These are phyloP conservation scores for Cucumis melo DNA, from an alignment of 306 rosid genomes.

Conservation along the genomic window DNA sequence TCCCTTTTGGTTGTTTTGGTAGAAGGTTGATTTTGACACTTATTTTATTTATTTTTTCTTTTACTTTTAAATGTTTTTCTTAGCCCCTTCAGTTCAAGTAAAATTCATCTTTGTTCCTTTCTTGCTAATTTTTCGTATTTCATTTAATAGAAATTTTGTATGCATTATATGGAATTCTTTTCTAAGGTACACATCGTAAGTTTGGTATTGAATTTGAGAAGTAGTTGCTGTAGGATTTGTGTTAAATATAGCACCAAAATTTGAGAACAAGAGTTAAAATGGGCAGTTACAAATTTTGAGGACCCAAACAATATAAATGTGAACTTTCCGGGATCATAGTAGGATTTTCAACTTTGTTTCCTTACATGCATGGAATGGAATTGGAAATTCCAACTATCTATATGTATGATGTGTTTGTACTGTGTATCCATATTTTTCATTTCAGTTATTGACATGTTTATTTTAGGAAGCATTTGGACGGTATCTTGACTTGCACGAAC, in stretches of 20 bases:
- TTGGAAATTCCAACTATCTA: neutral
- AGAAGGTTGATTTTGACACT: neutral
- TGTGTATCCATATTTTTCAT: neutral
- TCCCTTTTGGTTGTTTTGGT: neutral
- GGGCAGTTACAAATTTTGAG: neutral
- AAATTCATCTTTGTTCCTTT: neutral
- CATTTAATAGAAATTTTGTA: neutral
- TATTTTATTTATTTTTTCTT: neutral
- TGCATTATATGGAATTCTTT: neutral
- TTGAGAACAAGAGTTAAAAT: neutral
- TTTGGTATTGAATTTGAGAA: neutral
- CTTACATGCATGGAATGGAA: neutral
- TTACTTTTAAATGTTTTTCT: neutral
- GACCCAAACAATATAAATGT: neutral
- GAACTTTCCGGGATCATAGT: neutral
- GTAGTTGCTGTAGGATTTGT: neutral
- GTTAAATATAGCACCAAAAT: neutral
- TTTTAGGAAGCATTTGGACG: constrained; percentile 80
- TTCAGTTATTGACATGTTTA: neutral
- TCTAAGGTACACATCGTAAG: neutral
- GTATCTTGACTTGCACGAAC: constrained; percentile 77
- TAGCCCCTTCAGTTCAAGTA: neutral
- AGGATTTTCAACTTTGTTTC: neutral
- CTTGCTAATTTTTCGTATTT: neutral
- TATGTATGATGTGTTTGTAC: neutral